Percentiles rank a stretch among this genome's conserved stretches.
Conservation (phyloP, 495 filamentous ascomycete genomes). For the Symbiotaphrina buchneri region DNA sequence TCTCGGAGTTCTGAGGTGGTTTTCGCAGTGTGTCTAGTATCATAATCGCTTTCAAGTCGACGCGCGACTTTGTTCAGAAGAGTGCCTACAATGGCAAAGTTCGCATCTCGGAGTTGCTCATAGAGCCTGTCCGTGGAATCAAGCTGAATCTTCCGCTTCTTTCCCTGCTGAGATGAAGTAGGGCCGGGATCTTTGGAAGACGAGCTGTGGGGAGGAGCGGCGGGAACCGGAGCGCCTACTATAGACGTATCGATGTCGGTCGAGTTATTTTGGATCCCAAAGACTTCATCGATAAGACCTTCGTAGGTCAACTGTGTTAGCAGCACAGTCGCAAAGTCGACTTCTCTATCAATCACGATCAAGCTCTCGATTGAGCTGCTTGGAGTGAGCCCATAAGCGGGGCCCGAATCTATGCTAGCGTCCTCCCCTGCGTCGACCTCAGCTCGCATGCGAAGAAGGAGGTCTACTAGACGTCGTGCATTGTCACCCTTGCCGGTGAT, state of each 20-base stretch:
- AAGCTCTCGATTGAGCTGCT: slow-evolving; percentile 72
- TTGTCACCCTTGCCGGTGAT: slow-evolving; percentile 95
- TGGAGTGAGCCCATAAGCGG: slow-evolving; percentile 52
- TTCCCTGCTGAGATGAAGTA: slow-evolving; percentile 26
- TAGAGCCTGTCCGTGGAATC: slow-evolving; percentile 83
- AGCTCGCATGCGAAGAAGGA: slow-evolving; percentile 81
- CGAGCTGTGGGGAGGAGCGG: slow-evolving; percentile 22
- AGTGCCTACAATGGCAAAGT: slow-evolving; percentile 82
- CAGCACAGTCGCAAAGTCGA: slow-evolving; percentile 76
- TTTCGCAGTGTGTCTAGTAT: slow-evolving; percentile 72
- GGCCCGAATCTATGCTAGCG: slow-evolving; percentile 24
- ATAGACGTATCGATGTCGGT: slow-evolving; percentile 86
- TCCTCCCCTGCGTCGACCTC: slow-evolving; percentile 71
- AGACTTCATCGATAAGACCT: slow-evolving; percentile 85
- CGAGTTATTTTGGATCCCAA: slow-evolving; percentile 70
- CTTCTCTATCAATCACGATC: slow-evolving; percentile 87
- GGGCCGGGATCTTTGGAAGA: slow-evolving; percentile 29
- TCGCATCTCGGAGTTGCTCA: slow-evolving; percentile 70
- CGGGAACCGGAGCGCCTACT: slow-evolving; percentile 44
- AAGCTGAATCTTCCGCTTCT: slow-evolving; percentile 79
- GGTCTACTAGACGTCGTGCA: slow-evolving; percentile 67
- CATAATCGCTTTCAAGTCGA: slow-evolving; percentile 70
- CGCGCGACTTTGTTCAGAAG: slow-evolving; percentile 80
- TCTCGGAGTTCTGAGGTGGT: slow-evolving; percentile 75
- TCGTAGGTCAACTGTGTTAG: slow-evolving; percentile 95